These are phyloP conservation scores for Colletotrichum karsti DNA, from an alignment of 2,329 filamentous ascomycete species.

Conservation along the genomic window DNA sequence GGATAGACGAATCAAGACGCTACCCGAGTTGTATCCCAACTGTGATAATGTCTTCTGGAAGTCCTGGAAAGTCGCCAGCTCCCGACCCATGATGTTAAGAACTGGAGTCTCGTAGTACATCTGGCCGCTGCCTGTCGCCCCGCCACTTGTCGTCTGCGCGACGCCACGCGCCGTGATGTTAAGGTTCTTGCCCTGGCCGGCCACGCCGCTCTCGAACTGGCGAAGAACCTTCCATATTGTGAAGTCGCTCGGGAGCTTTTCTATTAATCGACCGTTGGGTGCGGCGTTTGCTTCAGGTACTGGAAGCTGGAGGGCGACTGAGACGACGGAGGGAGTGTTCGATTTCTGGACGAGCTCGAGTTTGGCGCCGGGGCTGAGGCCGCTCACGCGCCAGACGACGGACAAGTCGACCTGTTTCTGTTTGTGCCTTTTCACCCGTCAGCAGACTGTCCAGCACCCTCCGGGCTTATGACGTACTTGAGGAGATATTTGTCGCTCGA, in stretches of 20 bases:
- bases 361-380: conserved; percentile 85
- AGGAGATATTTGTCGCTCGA: conserved; percentile 78
- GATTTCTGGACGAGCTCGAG: conserved; percentile 91
- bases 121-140: conserved; percentile 71
- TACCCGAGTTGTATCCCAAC: conserved; percentile 87
- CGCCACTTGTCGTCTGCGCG: conserved; percentile 66
- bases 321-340: conserved; percentile 84
- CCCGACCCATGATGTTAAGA: conserved; percentile 83
- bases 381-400: conserved; percentile 82
- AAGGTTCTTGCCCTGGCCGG: conserved; percentile 66
- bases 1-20: conserved; percentile 77
- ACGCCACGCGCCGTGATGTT: conserved; percentile 88
- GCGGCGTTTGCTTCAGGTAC: conserved; percentile 71
- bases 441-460: neutral
- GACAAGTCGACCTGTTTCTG: conserved; percentile 89
- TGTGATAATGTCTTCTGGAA: conserved; percentile 90
- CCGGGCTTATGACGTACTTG: conserved; percentile 64
- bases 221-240: conserved; percentile 90
- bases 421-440: conserved; percentile 69
- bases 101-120: conserved; percentile 90
- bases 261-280: conserved; percentile 74
- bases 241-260: conserved; percentile 89
- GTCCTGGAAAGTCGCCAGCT: conserved; percentile 79
- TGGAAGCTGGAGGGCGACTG: conserved; percentile 87
- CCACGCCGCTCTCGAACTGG: conserved; percentile 83